Base-by-base conservation (phyloP, 2,329 filamentous ascomycete genomes). In the Alternaria sp. region DNA sequence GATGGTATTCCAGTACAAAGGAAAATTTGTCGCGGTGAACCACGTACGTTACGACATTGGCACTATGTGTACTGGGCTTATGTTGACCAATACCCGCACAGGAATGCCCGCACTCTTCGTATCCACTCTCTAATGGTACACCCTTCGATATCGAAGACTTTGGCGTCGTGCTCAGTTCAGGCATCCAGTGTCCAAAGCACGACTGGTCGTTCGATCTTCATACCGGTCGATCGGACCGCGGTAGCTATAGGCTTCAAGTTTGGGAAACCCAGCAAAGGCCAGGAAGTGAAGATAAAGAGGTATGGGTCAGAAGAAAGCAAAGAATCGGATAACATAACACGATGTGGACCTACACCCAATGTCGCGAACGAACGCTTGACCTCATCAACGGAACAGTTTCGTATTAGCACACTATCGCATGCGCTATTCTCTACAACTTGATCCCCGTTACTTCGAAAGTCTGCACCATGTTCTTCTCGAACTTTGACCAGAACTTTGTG, bases 111-210 rank as follows among this genome's bases (percentile, higher is more conserved):
- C 90, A 92, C 69, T 88, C 86, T 1, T 86, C 89, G 0, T 92
- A 86, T 61, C 89, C 90, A 0, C 83, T 92, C 2, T 90, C 89
- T 0, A 83, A 86, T 46, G 89, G 88, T 0, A 85, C 79, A 0
- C 82, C 89, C 0, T 91, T 91, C 61, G 90, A 92, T 57, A 91
- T 92, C 69, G 90, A 92, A 68, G 90, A 92, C 64, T 92, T 91
- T 73, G 90, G 90, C 0, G 80, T 90, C 3, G 82, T 85, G 5
- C 75, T 90, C 7, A 90, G 88, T 58, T 84, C 87, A 0, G 90
- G 89, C 0, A 79, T 92, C 4, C 86, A 84, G 0, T 92, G 90
- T 74, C 88, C 89, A 0, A 91, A 91, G 66, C 90, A 92, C 65
- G 87, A 83, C 5, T 92, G 90, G 90, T 89, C 88, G 0, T 92